Evolutionary conservation across 352 stramenopile species (phyloP).

Genomic region (Globisporangium canariense): DNA sequence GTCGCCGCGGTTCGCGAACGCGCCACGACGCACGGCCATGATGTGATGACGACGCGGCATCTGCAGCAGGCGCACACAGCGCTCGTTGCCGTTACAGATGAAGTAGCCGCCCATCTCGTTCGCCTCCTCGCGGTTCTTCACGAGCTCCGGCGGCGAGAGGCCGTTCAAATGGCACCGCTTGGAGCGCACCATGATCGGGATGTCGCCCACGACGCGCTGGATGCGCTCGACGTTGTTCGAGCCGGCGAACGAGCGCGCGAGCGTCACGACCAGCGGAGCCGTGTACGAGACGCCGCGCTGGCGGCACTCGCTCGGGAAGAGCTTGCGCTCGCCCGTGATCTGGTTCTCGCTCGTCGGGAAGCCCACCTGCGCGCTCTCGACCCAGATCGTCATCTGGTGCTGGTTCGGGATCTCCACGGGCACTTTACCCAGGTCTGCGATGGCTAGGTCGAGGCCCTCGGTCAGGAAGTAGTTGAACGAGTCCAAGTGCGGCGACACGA

Average conservation of each 20-base stretch:
- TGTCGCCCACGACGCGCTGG: conserved; percentile 89
- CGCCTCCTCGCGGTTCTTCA: conserved; percentile 89
- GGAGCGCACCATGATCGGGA: conserved; percentile 98
- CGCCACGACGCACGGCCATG: conserved; percentile 94
- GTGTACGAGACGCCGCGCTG: conserved; percentile 97
- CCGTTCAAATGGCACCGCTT: conserved; percentile 94
- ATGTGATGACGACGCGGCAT: conserved; percentile 88
- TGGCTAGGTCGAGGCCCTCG: conserved; percentile 90
- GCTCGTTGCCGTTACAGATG: conserved; percentile 99
- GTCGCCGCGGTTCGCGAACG: conserved; percentile 96
- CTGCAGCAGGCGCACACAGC: conserved; percentile 97
- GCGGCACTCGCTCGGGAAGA: conserved; percentile 94
- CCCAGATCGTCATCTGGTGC: conserved; percentile 78
- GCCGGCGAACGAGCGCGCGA: conserved; percentile 77
- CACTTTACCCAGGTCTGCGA: conserved; percentile 89
- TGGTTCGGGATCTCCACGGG: conserved; percentile 90
- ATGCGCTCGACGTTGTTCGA: conserved; percentile 84
- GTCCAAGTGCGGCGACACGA: conserved; percentile 96
- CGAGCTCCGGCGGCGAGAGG: conserved; percentile 83
- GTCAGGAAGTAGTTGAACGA: conserved; percentile 98
- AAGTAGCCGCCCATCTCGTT: conserved; percentile 99
- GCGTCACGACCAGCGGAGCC: conserved; percentile 91
- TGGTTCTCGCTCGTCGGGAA: conserved; percentile 84
- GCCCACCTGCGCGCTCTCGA: conserved; percentile 95
- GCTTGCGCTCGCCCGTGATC: conserved; percentile 80